A percentile compares a stretch with the other conserved stretches of the same genome.
Conservation (phyloP, 495 filamentous ascomycete species). For the Penicillium coffeae region DNA sequence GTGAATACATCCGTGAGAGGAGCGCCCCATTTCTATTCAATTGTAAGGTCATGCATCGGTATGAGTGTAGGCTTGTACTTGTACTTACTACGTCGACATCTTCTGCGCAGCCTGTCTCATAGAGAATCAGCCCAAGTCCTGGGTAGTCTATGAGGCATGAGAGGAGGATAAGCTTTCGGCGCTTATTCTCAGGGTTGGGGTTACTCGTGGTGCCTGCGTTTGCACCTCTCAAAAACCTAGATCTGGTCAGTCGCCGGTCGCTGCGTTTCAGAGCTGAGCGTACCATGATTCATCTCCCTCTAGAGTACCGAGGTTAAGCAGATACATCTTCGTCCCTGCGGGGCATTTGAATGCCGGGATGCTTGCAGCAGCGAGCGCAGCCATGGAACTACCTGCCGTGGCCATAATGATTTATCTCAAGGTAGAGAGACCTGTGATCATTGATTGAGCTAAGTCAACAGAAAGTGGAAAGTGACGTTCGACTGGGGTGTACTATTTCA, state of each 20-base stretch:
- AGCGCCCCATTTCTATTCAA: slow-evolving; percentile 34
- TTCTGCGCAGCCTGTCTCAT: slow-evolving; percentile 48
- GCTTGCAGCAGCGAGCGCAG: slow-evolving; percentile 9
- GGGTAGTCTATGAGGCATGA: slow-evolving; percentile 50
- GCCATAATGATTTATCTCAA: too few species aligned
- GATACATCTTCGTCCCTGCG: slow-evolving; percentile 28
- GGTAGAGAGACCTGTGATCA: too few species aligned
- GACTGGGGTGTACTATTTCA: too few species aligned
- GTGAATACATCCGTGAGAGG: slow-evolving; percentile 44
- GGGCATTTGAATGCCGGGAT: slow-evolving; percentile 16
- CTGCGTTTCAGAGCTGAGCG: not conserved
- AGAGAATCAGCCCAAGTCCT: slow-evolving; percentile 46
- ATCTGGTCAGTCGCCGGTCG: not conserved
- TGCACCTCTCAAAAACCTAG: slow-evolving; percentile 24
- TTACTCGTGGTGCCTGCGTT: slow-evolving; percentile 25
- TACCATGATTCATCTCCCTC: slow-evolving; percentile 27
- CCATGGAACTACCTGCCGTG: not conserved
- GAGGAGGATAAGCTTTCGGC: slow-evolving; percentile 41
- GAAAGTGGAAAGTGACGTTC: too few species aligned
- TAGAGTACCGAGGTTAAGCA: slow-evolving; percentile 26
- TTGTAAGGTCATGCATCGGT: too few species aligned
- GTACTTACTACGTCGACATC: slow-evolving; percentile 35
- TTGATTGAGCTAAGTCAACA: too few species aligned
- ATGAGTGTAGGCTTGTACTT: not conserved
- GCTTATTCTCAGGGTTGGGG: slow-evolving; percentile 27